Base-by-base conservation (phyloP, 768 basidiomycete genomes). In the Tremella yokohamensis region DNA sequence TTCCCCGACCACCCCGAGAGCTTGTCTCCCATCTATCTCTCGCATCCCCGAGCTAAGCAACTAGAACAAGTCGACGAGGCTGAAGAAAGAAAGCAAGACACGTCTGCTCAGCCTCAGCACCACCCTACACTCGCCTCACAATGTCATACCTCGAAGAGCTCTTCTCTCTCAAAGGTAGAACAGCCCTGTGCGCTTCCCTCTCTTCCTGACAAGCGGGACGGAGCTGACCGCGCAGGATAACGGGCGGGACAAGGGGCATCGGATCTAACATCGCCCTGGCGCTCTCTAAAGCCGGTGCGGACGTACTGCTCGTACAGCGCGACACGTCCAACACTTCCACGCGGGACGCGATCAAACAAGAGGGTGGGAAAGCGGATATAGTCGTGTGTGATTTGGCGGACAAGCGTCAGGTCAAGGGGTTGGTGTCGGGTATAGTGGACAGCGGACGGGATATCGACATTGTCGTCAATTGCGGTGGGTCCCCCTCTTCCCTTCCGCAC, bases 381-480 rank as follows among this genome's bases (percentile, higher is more conserved):
- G 79, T 84, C 49, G 75, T 81, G n/a, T 84, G 83, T 72, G 84
- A 87, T 72, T 76, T 87, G 34, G 75, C 78, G 7, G 79, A 83
- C 72, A 73, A 82, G 24, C 76, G 79, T 26, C 76, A 79, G 12
- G 84, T 85, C 63, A 80, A 78, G 54, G 72, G 72, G 49, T 69
- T 87, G 58, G 80, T 84, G 66, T 75, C 79, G 39, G 74, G 75
- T 39, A 56, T 64, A 29, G 61, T 70, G 3, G 79, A 83, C 12
- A 79, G 79, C 1, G 82, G 79, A 47, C 80, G 80, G 60, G 75
- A 78, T 49, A 80, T 87, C 53, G 82, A 87, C 65, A 77, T 86
- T 62, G 82, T 87, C 45, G 82, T 87, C 72, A 87, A 87, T 69
- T 87, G 86, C 69, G 84, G 83, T 56, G 83, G 83, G 56, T 85